Evolutionary conservation across 805 yeast species (phyloP), one percentile per base, ranked within the genome.

Genomic region (Kuraishia ogatae): DNA sequence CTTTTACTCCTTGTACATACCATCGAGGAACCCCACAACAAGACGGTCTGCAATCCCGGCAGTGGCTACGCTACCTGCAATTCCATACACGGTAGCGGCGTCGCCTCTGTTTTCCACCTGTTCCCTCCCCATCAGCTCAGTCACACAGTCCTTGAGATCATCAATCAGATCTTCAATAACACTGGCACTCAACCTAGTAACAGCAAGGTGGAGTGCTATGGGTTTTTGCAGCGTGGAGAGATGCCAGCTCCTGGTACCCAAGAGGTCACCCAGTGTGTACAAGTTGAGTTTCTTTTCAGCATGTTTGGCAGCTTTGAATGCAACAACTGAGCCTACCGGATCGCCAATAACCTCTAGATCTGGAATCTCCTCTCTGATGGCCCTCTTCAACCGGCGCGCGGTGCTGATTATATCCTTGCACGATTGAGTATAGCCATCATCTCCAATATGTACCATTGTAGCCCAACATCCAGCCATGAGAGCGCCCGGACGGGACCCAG

Each of bases 391-490:
- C 54, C 72, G 69, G 64, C 81, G 76, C 1, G 96, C 83, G 2
- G 92, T 81, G 7, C 69, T 61, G 6, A 91, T 82, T 52, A 93
- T 92, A 13, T 81, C 83, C 55, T 67, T 70, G 59, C 96, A 85
- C 1, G 85, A 78, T 58, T 83, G 66, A 5, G 69, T 75, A 68
- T 93, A 93, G 0, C 98, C 98, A n/a, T 81, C 80, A 55, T 81
- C 83, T 47, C 99, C 99, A 55, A 92, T 76, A 59, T 79, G 77
- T 50, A 93, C 71, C 78, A 93, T 72, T 0, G 97, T 91, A 0
- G 97, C 96, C 97, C 98, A 94, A 68, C 98, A 92, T 0, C 97
- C 98, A n/a, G 87, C 98, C 78, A 91, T 87, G 39, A 93, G 74
- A 0, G 98, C 97, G 51, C 99, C 99, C 0, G 98, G 98, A 60